Evolutionary conservation across 345 rosid species (phyloP), one percentile per base, ranked within the genome.

Genomic region (Euphorbia peplus): DNA sequence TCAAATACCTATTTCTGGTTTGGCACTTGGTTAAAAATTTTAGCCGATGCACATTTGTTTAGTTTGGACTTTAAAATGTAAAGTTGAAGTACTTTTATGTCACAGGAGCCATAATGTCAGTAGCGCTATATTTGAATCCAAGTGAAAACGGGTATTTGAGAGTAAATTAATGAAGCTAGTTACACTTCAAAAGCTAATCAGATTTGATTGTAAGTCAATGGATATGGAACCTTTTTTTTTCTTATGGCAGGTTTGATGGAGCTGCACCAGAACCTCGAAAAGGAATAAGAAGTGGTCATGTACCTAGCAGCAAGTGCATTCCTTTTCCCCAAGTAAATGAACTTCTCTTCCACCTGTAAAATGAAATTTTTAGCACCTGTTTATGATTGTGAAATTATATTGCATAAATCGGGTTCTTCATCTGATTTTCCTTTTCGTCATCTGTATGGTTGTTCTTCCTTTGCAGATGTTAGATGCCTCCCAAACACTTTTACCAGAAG

Each of bases 281-380:
- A 74, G 98, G 97, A 71, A 80, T 92, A 71, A 87, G 85, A 63
- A 88, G 99, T 46, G 99, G 99, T 64, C 98, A 95, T 81, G 84
- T 95, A 37, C 98, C 99, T 64, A 93, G 92, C 50, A 92, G 98
- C 92, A 90, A 88, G 76, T 95, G 97, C 75, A 76, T 90, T 71
- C 97, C 99, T 70, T 95, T 88, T 70, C 79, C 81, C n/a, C 87
- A 85, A 80, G 99, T 88, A 80, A 73, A 47, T 48, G 3, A 63
- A 11, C 14, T 51, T 32, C 46, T 30, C 8, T 10, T 0, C 18
- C 26, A 8, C 8, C 42, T 30, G 12, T n/a, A n/a, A n/a, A n/a
- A n/a, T n/a, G n/a, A n/a, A n/a, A n/a, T n/a, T n/a, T n/a, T n/a
- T n/a, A n/a, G n/a, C n/a, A n/a, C n/a, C n/a, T n/a, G 13, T 28